Evolutionary conservation across 768 basidiomycete genomes (phyloP), one percentile per base, ranked within the genome.

Genomic region (Sistotremastrum suecicum): DNA sequence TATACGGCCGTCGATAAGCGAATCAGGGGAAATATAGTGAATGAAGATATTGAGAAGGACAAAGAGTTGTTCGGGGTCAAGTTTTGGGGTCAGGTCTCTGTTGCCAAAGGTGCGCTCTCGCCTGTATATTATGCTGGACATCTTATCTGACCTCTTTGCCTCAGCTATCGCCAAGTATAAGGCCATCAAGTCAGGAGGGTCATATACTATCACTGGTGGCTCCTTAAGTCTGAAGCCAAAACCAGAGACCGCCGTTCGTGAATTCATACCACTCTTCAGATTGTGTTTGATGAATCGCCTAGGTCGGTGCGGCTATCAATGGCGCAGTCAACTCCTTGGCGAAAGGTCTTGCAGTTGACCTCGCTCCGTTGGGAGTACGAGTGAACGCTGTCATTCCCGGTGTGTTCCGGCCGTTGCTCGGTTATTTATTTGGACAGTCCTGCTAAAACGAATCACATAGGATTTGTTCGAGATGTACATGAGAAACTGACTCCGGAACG

Each of bases 71-170:
- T 43, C 20, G 42, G 42, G 7, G 42, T 43, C 7, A 43, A 43
- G 42, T 43, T 43, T 34, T 43, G 42, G 42, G 42, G 42, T 4
- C 42, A 43, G 34, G 42, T 43, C 4, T 20, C 30, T 11, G 42
- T 43, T 1, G 42, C 42, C 5, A 43, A 43, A 43, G 42, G 42
- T 33, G 7, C 5, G 30, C 3, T 9, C 37, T 10, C 37, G 37
- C 2, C 12, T 12, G 1, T 10, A 2, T 10, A 10, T 1, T 38
- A 12, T 38, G 37, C 12, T 10, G 37, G 37, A 12, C 37, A 10
- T 38, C 31, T 31, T 6, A 8, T 4, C 42, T 34, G 42, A 5
- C 9, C 2, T 28, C 42, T 5, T 6, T 1, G 32, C 8, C 2
- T 5, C 20, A 43, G 42, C 30, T 9, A 43, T 43, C 9, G 42